Conservation (phyloP, 345 rosid genomes). For the Clausena lansium region DNA sequence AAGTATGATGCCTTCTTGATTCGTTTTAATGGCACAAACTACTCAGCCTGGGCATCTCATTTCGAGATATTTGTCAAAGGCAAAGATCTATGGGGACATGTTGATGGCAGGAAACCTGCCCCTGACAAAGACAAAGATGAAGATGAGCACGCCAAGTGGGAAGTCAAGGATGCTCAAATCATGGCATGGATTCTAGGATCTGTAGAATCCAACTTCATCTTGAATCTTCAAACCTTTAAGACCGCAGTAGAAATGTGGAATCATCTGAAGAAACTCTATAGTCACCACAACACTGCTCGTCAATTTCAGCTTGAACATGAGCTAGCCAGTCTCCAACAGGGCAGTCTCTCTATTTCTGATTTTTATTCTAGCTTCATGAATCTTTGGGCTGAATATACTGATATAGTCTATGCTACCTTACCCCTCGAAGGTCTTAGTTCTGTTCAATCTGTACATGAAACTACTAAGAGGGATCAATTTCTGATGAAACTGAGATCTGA, state of each 20-base stretch:
- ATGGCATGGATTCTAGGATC: background rate
- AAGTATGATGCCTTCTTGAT: background rate
- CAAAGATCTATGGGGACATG: background rate
- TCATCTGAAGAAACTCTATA: conserved; percentile 1
- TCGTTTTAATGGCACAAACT: background rate
- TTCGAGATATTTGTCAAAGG: background rate
- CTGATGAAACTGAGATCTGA: background rate
- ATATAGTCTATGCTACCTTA: background rate
- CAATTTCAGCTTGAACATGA: conserved; percentile 12
- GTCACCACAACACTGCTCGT: background rate
- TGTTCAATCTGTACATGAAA: conserved; percentile 11
- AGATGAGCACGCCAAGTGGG: background rate
- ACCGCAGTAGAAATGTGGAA: background rate
- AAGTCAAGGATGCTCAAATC: background rate
- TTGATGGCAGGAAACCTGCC: background rate
- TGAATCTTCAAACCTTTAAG: background rate
- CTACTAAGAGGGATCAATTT: background rate
- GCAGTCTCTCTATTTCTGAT: background rate
- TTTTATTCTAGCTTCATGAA: background rate
- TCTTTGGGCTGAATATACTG: background rate
- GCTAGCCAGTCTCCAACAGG: background rate
- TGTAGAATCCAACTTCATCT: background rate
- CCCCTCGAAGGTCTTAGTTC: background rate
- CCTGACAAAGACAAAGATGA: background rate
- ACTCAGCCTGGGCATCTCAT: background rate